Evolutionary conservation across 2,329 filamentous ascomycete species (phyloP).

Genomic region (Claviceps pusilla): DNA sequence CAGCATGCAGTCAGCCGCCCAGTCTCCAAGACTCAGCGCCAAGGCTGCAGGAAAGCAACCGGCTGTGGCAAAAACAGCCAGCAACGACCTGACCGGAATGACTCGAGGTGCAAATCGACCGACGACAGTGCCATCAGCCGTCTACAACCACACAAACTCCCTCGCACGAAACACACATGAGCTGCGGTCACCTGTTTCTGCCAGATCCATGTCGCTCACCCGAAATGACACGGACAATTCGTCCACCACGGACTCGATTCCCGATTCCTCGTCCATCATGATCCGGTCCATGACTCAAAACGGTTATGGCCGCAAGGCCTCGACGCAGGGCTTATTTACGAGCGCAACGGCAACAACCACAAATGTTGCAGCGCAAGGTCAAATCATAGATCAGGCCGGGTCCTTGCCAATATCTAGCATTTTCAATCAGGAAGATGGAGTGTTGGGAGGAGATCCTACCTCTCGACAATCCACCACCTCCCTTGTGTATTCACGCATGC

Average conservation of each 20-base stretch:
- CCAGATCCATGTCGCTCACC: conserved; percentile 1
- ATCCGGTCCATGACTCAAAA: conserved; percentile 19
- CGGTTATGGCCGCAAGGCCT: conserved; percentile 12
- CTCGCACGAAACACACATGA: background rate
- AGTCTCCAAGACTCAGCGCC: conserved; percentile 17
- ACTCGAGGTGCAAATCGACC: conserved; percentile 1
- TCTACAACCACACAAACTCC: background rate
- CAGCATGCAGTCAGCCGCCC: background rate
- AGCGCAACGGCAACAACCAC: conserved; percentile 24
- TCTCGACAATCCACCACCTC: conserved; percentile 12
- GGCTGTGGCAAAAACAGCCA: conserved; percentile 10
- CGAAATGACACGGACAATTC: conserved; percentile 3
- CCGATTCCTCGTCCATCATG: conserved; percentile 12
- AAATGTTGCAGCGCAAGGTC: conserved; percentile 27
- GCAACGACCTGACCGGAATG: conserved; percentile 7
- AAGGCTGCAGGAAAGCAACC: conserved; percentile 37
- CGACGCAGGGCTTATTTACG: conserved; percentile 17
- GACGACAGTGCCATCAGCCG: background rate
- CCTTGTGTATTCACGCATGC: conserved; percentile 25
- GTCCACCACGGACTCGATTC: conserved; percentile 2
- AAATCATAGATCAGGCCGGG: conserved; percentile 26
- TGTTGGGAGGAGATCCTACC: conserved; percentile 11
- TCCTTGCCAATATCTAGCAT: conserved; percentile 15
- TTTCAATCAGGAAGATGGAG: conserved; percentile 9
- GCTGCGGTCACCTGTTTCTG: conserved; percentile 2